Base-by-base conservation (phyloP, 75 land plant species). In the Isoetes taiwanensis region DNA sequence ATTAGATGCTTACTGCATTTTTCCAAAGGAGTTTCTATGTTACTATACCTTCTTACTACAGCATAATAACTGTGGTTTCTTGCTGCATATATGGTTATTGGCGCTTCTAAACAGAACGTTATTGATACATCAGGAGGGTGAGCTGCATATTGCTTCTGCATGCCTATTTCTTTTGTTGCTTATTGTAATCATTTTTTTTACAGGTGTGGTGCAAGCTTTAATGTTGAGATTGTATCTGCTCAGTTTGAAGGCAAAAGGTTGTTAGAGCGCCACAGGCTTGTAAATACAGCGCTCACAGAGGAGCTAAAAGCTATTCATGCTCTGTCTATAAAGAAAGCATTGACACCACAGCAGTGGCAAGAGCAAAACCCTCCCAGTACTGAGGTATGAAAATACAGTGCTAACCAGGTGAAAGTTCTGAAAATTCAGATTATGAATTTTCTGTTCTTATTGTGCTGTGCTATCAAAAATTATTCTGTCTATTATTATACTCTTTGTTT, bases 61-160 rank as follows among this genome's bases (percentile, higher is more conserved):
- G 4, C n/a, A 24, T 24, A 43, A 5, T 24, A 19, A 6, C 14
- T 43, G 6, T 17, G 3, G 17, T 43, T 24, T 43, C 3, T 5
- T 17, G 3, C 50, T 6, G 50, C 3, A 5, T 43, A 14, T 24
- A 19, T 3, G 23, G 23, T 5, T 5, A 5, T 43, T 19, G 17
- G n/a, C 50, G 23, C n/a, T n/a, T n/a, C n/a, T n/a, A n/a, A n/a
- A n/a, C 50, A 46, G 50, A n/a, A 6, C 16, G 50, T 46, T 23
- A 46, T 46, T n/a, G 50, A 46, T 46, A 46, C 50, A 46, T 46
- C 50, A 6, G 50, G 50, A 46, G 50, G 50, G 50, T 46, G 25
- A 46, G 50, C 16, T 31, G n/a, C 12, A 28, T 6, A 14, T 24
- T 52, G 2, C 23, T 52, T 52, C 24, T 30, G 5, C 56, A 26